A percentile compares a stretch with the other conserved stretches of the same genome.
Evolutionary conservation across 2,329 filamentous ascomycete species (phyloP).

Genomic region (Scedosporium boydii): DNA sequence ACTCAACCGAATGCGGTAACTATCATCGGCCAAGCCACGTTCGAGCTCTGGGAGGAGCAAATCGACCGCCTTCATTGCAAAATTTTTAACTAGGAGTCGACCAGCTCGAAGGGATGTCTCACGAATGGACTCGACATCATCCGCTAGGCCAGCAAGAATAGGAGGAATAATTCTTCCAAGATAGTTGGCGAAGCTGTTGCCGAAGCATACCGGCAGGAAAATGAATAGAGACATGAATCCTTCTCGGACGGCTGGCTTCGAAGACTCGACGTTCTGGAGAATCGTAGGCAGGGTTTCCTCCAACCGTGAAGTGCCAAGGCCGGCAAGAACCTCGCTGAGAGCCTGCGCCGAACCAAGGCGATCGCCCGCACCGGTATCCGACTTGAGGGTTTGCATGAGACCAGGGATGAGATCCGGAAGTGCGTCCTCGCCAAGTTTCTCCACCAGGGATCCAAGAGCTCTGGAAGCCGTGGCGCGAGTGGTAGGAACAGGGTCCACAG

Average conservation of each 20-base stretch:
- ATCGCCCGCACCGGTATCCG: conserved; percentile 92
- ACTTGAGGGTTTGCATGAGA: conserved; percentile 95
- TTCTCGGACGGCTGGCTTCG: conserved; percentile 83
- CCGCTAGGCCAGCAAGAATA: conserved; percentile 86
- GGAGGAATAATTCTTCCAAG: conserved; percentile 91
- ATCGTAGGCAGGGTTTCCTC: conserved; percentile 96
- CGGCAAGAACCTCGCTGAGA: conserved; percentile 90
- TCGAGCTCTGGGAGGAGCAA: conserved; percentile 89
- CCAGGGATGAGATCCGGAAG: conserved; percentile 94
- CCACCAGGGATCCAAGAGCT: conserved; percentile 89
- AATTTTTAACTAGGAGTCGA: conserved; percentile 94
- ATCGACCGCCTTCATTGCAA: conserved; percentile 89
- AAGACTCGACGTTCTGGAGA: conserved; percentile 87
- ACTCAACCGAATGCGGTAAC: conserved; percentile 92
- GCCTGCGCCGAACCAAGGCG: conserved; percentile 93
- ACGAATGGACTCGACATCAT: conserved; percentile 92
- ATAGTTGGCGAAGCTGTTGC: conserved; percentile 96
- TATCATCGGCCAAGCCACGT: conserved; percentile 93
- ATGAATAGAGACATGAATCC: conserved; percentile 99
- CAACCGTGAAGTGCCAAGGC: conserved; percentile 80
- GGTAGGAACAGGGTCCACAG: conserved; percentile 92
- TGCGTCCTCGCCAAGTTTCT: conserved; percentile 95
- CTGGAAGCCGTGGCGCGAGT: conserved; percentile 95
- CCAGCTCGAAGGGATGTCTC: conserved; percentile 94
- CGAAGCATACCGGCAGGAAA: conserved; percentile 96